phyloP scores from a whole-genome alignment of 805 yeast species.

The Wickerhamia fluorescens region DNA sequence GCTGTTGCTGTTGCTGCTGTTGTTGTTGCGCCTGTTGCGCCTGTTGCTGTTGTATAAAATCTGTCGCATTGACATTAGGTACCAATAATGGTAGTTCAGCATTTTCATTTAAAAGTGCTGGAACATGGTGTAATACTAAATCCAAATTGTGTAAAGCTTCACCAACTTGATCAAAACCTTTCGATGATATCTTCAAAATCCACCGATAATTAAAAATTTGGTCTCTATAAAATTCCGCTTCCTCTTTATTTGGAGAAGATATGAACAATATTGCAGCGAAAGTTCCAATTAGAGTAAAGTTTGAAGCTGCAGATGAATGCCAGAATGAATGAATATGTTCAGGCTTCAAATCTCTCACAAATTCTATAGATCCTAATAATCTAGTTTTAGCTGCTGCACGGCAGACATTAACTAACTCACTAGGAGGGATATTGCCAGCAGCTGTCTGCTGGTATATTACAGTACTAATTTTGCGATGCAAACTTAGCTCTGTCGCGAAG shows the following conservation, averaged over 20 bases:
- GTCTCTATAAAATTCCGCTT: constrained; percentile 55
- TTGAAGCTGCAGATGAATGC: constrained; percentile 77
- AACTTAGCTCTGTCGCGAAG: constrained; percentile 81
- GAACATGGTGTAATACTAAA: constrained; percentile 64
- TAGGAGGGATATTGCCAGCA: constrained; percentile 28
- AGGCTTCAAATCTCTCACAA: constrained; percentile 64
- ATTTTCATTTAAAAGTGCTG: constrained; percentile 48
- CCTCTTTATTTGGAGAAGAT: constrained; percentile 51
- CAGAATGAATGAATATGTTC: constrained; percentile 86
- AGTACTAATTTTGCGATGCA: constrained; percentile 72
- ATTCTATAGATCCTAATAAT: constrained; percentile 73
- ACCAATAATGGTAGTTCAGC: constrained; percentile 29
- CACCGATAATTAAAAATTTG: constrained; percentile 71
- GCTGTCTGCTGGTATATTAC: constrained; percentile 34
- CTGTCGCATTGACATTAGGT: constrained; percentile 24
- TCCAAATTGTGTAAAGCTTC: constrained; percentile 68
- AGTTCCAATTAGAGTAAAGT: constrained; percentile 76
- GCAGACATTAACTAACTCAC: constrained; percentile 48
- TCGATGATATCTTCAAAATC: constrained; percentile 66
- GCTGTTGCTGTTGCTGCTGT: constrained; percentile 5
- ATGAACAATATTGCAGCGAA: constrained; percentile 78
- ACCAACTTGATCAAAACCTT: constrained; percentile 73
- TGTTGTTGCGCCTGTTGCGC: constrained; percentile 2
- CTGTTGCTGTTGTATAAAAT: constrained; percentile 7
- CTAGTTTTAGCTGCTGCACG: constrained; percentile 82